These are phyloP conservation scores for Carex kokanica DNA, from an alignment of 176 grass and related monocot species.

Conservation along the genomic window DNA sequence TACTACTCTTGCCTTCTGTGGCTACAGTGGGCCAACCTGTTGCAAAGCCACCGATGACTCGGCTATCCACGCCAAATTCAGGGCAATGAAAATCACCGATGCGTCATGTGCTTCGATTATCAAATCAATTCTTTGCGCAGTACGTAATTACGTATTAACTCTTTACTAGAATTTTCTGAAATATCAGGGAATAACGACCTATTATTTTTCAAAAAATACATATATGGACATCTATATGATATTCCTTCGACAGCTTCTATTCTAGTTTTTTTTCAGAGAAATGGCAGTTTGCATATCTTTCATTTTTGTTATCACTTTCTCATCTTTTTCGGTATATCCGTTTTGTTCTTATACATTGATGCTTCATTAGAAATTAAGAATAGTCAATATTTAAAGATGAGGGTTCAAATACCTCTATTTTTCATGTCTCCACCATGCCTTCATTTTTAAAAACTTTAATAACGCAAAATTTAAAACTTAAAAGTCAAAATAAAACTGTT, in stretches of 20 bases:
- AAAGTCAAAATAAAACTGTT: too few relatives aligned
- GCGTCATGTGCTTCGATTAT: slow-evolving; percentile 53
- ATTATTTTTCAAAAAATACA: background rate
- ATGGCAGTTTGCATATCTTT: background rate
- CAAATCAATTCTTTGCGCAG: slow-evolving; percentile 69
- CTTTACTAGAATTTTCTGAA: background rate
- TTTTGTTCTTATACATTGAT: too few relatives aligned
- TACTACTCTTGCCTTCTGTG: slow-evolving; percentile 60
- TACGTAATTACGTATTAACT: slow-evolving; percentile 25
- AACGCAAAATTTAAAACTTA: too few relatives aligned
- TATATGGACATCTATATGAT: background rate
- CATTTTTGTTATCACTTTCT: too few relatives aligned
- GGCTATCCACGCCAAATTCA: slow-evolving; percentile 45
- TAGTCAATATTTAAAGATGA: too few relatives aligned
- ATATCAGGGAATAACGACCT: too few relatives aligned
- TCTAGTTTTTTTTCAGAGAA: background rate
- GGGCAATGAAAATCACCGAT: slow-evolving; percentile 66
- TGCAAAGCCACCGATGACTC: slow-evolving; percentile 74
- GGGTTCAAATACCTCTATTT: too few relatives aligned
- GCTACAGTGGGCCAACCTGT: slow-evolving; percentile 69
- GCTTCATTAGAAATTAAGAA: too few relatives aligned
- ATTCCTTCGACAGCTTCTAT: background rate
- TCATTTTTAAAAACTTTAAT: too few relatives aligned
- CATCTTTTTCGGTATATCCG: too few relatives aligned
- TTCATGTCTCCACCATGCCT: too few relatives aligned